phyloP scores from a whole-genome alignment of 2,329 filamentous ascomycete species.

The Fusarium foetens region DNA sequence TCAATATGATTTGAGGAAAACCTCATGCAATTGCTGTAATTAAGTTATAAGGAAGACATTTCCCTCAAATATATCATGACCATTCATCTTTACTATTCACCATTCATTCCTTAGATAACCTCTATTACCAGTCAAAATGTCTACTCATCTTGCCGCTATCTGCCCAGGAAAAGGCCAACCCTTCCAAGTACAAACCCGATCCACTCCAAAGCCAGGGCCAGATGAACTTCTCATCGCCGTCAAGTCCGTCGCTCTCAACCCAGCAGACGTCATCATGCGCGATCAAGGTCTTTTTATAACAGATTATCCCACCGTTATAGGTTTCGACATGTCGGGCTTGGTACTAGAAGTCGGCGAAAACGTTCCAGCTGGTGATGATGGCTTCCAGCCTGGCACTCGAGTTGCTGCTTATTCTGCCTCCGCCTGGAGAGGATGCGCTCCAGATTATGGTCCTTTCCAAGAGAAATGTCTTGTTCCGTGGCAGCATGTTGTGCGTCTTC shows the following conservation, averaged over 20 bases:
- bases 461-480: conserved; percentile 55
- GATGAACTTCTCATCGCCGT: conserved; percentile 59
- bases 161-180: conserved; percentile 49
- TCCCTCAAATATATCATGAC: too few species aligned
- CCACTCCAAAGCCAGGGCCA: conserved; percentile 57
- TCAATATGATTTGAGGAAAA: not conserved
- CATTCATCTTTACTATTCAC: too few species aligned
- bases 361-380: conserved; percentile 45
- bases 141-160: conserved; percentile 56
- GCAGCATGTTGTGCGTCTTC: conserved; percentile 52
- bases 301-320: conserved; percentile 54
- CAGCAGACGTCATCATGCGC: conserved; percentile 57
- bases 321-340: conserved; percentile 56
- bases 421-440: conserved; percentile 55
- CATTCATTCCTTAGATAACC: too few species aligned
- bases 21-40: accelerated
- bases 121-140: conserved; percentile 31
- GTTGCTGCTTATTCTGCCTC: conserved; percentile 53
- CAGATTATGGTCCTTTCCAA: conserved; percentile 60
- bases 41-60: not conserved
- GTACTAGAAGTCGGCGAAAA: conserved; percentile 54
- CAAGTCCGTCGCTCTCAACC: conserved; percentile 61
- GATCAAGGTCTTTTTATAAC: conserved; percentile 54
- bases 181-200: conserved; percentile 51
- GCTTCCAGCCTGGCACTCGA: conserved; percentile 50